Conservation (phyloP, 2,329 filamentous ascomycete species). For the Aspergillaceae sp. region DNA sequence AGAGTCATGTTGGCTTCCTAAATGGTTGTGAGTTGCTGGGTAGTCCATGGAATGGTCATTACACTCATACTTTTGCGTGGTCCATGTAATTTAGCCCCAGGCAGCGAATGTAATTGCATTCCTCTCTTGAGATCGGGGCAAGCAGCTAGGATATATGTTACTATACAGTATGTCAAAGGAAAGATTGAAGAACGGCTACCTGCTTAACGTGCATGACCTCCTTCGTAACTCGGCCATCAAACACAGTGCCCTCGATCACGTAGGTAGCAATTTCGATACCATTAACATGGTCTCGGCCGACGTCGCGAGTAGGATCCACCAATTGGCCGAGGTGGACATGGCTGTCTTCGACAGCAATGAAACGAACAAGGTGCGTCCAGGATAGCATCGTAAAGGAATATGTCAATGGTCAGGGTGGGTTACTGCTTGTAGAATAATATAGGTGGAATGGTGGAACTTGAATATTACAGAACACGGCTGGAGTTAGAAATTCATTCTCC, state of each 20-base stretch:
- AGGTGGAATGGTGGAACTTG: no score
- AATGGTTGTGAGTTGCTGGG: background rate
- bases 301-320: constrained; percentile 18
- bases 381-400: background rate
- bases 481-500: no score
- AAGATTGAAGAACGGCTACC: background rate
- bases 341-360: constrained; percentile 22
- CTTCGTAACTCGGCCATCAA: constrained; percentile 18
- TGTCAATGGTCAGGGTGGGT: no score
- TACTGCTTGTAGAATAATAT: no score
- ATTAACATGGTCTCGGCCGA: constrained; percentile 16
- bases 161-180: background rate
- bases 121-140: constrained; percentile 17
- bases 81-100: constrained; percentile 25
- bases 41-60: background rate
- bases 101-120: constrained; percentile 23
- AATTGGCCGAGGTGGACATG: constrained; percentile 22
- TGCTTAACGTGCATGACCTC: constrained; percentile 16
- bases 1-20: constrained; percentile 19
- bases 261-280: constrained; percentile 15
- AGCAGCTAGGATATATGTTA: constrained; percentile 14
- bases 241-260: constrained; percentile 20
- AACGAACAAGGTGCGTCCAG: constrained; percentile 26
- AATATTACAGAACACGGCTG: no score
- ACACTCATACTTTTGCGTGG: constrained; percentile 17